Base-by-base conservation (phyloP, 768 basidiomycete genomes). In the Lactarius tabidus region DNA sequence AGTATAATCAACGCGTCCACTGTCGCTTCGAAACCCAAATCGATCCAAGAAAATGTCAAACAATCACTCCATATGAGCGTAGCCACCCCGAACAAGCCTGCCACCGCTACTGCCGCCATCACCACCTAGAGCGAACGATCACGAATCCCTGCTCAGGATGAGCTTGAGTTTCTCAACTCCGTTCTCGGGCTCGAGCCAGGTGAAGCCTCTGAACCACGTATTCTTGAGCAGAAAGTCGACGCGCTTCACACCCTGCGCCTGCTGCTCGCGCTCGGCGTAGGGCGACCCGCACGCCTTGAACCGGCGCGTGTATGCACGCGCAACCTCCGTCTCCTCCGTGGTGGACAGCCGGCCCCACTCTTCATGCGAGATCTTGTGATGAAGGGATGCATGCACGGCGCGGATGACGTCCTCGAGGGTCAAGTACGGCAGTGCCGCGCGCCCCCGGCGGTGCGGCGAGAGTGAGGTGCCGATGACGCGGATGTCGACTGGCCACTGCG, bases 241-340 rank as follows among this genome's bases (percentile, higher is more conserved):
- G 35, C 61, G 67, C 67, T 70, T 70, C 45, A 70, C 69, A 15
- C 69, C 69, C 35, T 65, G 63, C 17, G 67, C 43, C 53, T 57
- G 60, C 59, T 65, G 67, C 61, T 57, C 52, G 35, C 59, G 57
- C 59, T 65, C 60, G 4, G 35, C 35, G 8, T 55, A 61, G 6
- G 60, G 38, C 35, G 15, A 59, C 28, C 57, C 33, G 20, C 45
- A 57, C 31, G 69, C 61, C 61, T 70, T 68, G 69, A 36, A 68
- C 20, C 69, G 64, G 39, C 67, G 69, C 26, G 69, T 70, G 63
- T 68, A 70, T 39, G 69, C 69, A 15, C 67, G 63, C n/a, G 69
- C 41, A 39, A 70, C 48, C 0, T 70, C 64, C 35, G 64, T 70
- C 69, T 70, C 69, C 51, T 65, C 60, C 45, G 56, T n/a, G 14